Percentiles rank a stretch among this genome's conserved stretches.
These are phyloP conservation scores for Pluteus cervinus DNA, from an alignment of 768 basidiomycete species.

Conservation along the genomic window DNA sequence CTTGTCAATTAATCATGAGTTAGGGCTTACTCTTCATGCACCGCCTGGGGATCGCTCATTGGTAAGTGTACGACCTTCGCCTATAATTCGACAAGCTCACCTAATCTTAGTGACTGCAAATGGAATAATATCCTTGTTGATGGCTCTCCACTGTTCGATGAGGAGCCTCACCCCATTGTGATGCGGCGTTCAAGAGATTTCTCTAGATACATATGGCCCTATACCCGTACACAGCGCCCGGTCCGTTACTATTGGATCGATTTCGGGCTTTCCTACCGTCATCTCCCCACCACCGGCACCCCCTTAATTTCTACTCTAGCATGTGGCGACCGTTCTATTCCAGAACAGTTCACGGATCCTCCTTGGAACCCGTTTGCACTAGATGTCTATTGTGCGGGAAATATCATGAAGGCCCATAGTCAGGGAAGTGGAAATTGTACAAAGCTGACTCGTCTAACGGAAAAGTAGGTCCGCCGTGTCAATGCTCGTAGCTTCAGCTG, in stretches of 20 bases:
- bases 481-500: constrained; percentile 15
- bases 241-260: constrained; percentile 25
- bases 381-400: constrained; percentile 39
- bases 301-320: constrained; percentile 22
- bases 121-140: constrained; percentile 24
- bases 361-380: constrained; percentile 33
- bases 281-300: constrained; percentile 13
- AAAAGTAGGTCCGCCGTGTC: background rate
- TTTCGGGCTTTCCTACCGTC: constrained; percentile 22
- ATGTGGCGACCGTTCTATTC: no score
- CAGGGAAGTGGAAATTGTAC: constrained; percentile 23
- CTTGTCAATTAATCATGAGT: background rate
- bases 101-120: constrained; percentile 20
- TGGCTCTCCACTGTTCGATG: constrained; percentile 11
- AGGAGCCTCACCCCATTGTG: constrained; percentile 15
- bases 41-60: constrained; percentile 19
- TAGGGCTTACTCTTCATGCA: constrained; percentile 32
- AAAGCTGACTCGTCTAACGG: background rate
- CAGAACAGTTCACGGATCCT: constrained; percentile 36
- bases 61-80: constrained; percentile 11
- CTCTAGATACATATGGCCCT: constrained; percentile 3
- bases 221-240: constrained; percentile 15
- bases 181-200: constrained; percentile 12
- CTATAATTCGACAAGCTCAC: background rate
- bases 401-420: constrained; percentile 26